Evolutionary conservation across 2,329 filamentous ascomycete genomes (phyloP).

Genomic region (Parastagonospora avenae): DNA sequence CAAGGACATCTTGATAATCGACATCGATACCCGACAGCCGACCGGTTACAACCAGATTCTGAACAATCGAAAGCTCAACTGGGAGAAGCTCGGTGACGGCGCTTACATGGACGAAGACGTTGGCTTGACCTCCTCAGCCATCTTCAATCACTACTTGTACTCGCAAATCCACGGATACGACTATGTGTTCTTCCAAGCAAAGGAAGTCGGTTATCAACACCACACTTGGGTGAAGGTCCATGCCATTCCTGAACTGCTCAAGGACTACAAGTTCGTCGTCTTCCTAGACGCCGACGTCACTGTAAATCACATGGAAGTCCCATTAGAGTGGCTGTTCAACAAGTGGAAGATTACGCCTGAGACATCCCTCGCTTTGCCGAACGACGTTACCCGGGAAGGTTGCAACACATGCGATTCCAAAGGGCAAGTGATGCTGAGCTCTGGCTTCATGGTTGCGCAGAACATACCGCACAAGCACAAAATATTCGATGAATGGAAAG

Average conservation of each 20-base stretch:
- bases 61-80: neutral
- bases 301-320: slow-evolving; percentile 49
- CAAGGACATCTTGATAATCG: neutral
- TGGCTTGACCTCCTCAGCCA: neutral
- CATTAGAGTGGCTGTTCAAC: slow-evolving; percentile 55
- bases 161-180: slow-evolving; percentile 52
- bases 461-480: slow-evolving; percentile 20
- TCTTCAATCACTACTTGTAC: neutral
- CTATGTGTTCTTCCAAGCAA: slow-evolving; percentile 49
- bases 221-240: slow-evolving; percentile 53
- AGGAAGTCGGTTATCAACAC: slow-evolving; percentile 37
- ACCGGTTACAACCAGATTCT: neutral
- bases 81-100: neutral
- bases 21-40: neutral
- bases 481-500: slow-evolving; percentile 32
- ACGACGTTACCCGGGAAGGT: slow-evolving; percentile 36
- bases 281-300: slow-evolving; percentile 53
- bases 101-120: neutral
- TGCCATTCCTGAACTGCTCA: slow-evolving; percentile 44
- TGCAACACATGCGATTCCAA: slow-evolving; percentile 40
- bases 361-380: slow-evolving; percentile 49
- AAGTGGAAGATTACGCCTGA: slow-evolving; percentile 49
- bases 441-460: slow-evolving; percentile 47
- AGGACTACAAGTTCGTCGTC: slow-evolving; percentile 49
- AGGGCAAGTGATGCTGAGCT: slow-evolving; percentile 42